Conservation (phyloP, 2,329 filamentous ascomycete genomes). For the Fusarium pilosicola region DNA sequence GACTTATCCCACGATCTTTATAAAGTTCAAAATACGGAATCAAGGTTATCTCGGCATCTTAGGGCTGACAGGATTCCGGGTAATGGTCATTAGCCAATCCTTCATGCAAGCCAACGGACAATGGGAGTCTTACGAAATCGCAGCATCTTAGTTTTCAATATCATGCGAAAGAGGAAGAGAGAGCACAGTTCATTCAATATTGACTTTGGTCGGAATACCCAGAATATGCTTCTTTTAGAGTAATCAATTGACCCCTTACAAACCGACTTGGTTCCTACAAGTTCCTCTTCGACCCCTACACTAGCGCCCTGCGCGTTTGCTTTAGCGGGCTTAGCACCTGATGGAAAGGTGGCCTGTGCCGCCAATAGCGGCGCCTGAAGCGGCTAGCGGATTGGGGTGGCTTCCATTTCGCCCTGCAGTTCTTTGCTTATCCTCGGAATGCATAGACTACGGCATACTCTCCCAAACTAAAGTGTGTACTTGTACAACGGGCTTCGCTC, state of each 20-base stretch:
- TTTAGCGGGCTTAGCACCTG: not conserved
- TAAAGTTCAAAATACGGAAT: too few relatives aligned
- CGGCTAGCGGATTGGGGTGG: too few relatives aligned
- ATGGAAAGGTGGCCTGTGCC: not conserved
- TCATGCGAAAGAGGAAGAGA: fast-evolving
- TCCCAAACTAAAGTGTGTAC: conserved; percentile 14
- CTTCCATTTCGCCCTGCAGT: not conserved
- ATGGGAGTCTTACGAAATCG: not conserved
- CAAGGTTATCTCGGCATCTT: not conserved
- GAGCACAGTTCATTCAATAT: not conserved
- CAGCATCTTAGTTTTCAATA: not conserved
- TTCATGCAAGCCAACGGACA: not conserved
- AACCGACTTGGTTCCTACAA: too few relatives aligned
- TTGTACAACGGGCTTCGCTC: conserved; percentile 30
- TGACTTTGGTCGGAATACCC: fast-evolving
- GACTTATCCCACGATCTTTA: too few relatives aligned
- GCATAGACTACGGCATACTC: too few relatives aligned
- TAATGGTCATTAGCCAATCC: not conserved
- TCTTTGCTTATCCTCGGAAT: not conserved
- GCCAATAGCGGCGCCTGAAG: not conserved
- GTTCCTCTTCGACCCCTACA: too few relatives aligned
- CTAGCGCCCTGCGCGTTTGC: not conserved
- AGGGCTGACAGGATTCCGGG: not conserved
- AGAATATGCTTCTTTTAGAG: not conserved
- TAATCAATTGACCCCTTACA: not conserved